Evolutionary conservation across 495 filamentous ascomycete genomes (phyloP).

Genomic region (Daldinia concentrica): DNA sequence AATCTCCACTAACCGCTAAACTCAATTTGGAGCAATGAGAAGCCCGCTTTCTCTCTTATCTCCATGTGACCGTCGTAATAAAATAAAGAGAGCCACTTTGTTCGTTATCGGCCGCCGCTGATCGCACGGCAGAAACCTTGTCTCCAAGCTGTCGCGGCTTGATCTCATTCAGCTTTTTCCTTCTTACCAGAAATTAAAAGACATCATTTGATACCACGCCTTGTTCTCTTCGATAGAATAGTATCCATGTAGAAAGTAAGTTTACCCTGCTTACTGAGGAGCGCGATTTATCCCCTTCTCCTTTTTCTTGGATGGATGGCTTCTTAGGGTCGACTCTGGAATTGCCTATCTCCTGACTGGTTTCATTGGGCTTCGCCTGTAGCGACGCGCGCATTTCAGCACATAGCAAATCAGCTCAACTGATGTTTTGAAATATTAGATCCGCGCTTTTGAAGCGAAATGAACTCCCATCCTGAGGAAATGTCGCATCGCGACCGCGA

Average conservation of each 20-base stretch:
- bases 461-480: conserved; percentile 47
- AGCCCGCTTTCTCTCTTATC: conserved; percentile 30
- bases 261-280: not conserved
- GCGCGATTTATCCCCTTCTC: not conserved
- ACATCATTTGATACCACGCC: not conserved
- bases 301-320: conserved; percentile 5
- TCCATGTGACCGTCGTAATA: conserved; percentile 34
- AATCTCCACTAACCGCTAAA: conserved; percentile 8
- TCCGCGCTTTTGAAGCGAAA: conserved; percentile 25
- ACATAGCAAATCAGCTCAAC: not conserved
- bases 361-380: conserved; percentile 7
- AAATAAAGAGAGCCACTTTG: conserved; percentile 25
- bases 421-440: conserved; percentile 26
- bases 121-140: conserved; percentile 34
- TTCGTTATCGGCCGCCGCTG: conserved; percentile 38
- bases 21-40: conserved; percentile 5
- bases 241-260: conserved; percentile 46
- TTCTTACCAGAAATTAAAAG: conserved; percentile 2
- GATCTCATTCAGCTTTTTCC: conserved; percentile 33
- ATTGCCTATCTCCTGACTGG: conserved; percentile 26
- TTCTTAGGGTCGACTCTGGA: not conserved
- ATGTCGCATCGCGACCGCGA: conserved; percentile 61
- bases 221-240: not conserved
- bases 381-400: conserved; percentile 28
- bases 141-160: conserved; percentile 41